Base-by-base conservation (phyloP, 1,284 basidiomycete genomes). In the Ustilago vetiveriae region DNA sequence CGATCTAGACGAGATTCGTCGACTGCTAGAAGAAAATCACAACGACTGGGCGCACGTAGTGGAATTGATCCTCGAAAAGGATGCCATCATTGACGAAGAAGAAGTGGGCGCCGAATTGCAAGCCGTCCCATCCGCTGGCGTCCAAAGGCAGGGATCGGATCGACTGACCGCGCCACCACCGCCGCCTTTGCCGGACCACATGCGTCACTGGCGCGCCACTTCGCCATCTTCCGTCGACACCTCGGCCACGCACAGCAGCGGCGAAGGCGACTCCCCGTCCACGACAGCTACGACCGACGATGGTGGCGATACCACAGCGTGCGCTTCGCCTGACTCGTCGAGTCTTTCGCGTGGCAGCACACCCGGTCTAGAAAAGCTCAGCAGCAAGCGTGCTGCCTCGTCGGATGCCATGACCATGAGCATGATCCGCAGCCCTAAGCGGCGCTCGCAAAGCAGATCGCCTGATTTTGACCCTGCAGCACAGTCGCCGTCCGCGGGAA, bases 201-300 rank as follows among this genome's bases (percentile, higher is more conserved):
- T 75, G 57, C 66, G 73, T 10, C 69, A 67, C 33, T 75, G 71
- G 66, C 53, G 73, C 13, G 73, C 73, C 16, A 59, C 66, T 13
- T 72, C 69, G 36, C 71, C 73, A n/a, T 65, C 73, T 7, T 75
- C 73, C 7, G 73, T 75, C 35, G 73, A 75, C 49, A 75, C 73
- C 1, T 60, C 63, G 16, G 71, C 56, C n/a, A 73, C 71, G 4
- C 62, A 67, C 47, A 70, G 67, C 45, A 73, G 71, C 43, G 59
- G 56, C n/a, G 71, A 73, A 40, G 71, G 71, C 43, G 67, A 53
- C n/a, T 64, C 59, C 3, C 52, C 70, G 4, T 72, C 70, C 19
- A 75, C 73, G 4, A 67, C 56, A 7, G 73, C 73, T 8, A 75
- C 73, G 9, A 75, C 73, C 3, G 73, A 75, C 24, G 73, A 75